Base-by-base conservation (phyloP, 1,284 basidiomycete species). In the Rhodotorula sp. region DNA sequence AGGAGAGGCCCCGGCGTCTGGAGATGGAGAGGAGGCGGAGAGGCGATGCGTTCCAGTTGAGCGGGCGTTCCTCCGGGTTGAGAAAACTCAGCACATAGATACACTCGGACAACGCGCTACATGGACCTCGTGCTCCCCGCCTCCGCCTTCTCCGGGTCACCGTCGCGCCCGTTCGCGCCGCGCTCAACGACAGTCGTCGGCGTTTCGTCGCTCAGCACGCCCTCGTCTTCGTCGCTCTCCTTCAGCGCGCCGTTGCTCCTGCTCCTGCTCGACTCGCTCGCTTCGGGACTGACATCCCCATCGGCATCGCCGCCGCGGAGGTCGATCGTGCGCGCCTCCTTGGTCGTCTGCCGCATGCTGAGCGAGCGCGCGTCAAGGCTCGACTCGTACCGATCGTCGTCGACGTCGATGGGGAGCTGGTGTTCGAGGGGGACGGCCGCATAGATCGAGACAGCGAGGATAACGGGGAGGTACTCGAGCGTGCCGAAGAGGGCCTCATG, bases 401-500 rank as follows among this genome's bases (percentile, higher is more conserved):
- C 68, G 29, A 64, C 60, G 44, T 68, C 65, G 44, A 67, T 58
- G 29, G 74, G 74, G 7, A 75, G 59, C 29, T 66, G 39, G 6
- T 56, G 39, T 25, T 77, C 66, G 37, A 78, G 50, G 6, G 71
- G 66, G n/a, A 75, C 63, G 22, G 62, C 67, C 25, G 67, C 76
- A 79, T 81, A 83, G 44, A 81, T 64, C 22, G 76, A 71, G 39
- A 83, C 66, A 1, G 82, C 81, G 36, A 82, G 66, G 50, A 82
- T 79, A 48, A 83, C 82, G 34, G 83, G 83, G 36, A 79, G 62
- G 70, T 77, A 82, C 71, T 83, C 83, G 63, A 84, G 78, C 6
- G 74, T 74, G 21, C 80, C 82, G 64, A 82, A 84, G 7, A 83
- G 77, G 17, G 69, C 66, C 70, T 84, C 81, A 54, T 73, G 63